Evolutionary conservation across 441 rosid species (phyloP), one percentile per base, ranked within the genome.

Genomic region (California macrophylla): DNA sequence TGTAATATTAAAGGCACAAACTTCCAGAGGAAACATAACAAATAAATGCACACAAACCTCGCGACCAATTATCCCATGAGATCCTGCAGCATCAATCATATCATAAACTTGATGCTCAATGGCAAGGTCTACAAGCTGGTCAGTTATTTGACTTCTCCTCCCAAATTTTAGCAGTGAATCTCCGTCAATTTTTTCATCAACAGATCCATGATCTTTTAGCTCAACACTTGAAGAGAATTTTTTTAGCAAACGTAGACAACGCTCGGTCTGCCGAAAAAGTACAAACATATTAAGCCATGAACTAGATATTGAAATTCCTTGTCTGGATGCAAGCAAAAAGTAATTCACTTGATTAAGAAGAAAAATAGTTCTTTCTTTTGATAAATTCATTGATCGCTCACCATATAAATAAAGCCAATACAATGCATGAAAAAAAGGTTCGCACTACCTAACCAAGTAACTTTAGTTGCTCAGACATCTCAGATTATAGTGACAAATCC

Each of bases 91-190:
- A 81, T 83, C 89, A 72, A 95, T 87, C 82, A 89, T 82, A 81
- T 92, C 96, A 83, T 89, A 87, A 77, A 90, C 84, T 85, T 92
- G 98, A 81, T 83, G 88, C 69, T 92, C 98, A 68, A 92, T 75
- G 20, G 95, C 82, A 79, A 95, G 97, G 78, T 95, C 98, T 61
- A 83, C 80, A 40, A 90, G 82, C 76, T 92, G 97, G 45, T 92
- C 97, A 66, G 80, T 82, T 73, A 70, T 83, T 64, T 65, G 85
- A 74, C 71, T 67, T 77, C 76, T 83, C 84, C 94, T 85, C 73
- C 93, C 99, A 70, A 91, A 86, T 75, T 85, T 89, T 68, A 84
- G 67, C 40, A 68, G 18, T 77, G 82, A 78, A 60, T 79, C 82
- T 71, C 75, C 82, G 56, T 83, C 81, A 67, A 73, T 42, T 68